Evolutionary conservation across 2,329 filamentous ascomycete species (phyloP).

Genomic region (Phoma sp.): DNA sequence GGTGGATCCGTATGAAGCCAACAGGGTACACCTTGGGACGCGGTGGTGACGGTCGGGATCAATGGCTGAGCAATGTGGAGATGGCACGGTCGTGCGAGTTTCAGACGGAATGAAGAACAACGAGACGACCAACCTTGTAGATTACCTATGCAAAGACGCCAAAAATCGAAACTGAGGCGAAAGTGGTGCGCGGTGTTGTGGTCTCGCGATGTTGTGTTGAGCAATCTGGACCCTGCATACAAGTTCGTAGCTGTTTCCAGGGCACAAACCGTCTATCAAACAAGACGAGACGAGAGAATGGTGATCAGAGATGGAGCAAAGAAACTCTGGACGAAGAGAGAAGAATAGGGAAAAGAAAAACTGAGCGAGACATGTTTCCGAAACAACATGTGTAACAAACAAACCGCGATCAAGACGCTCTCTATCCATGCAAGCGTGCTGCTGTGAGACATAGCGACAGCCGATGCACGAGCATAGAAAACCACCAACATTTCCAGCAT

Average conservation of each 20-base stretch:
- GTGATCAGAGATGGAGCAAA: not conserved
- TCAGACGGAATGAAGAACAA: no score
- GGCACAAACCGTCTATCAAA: not conserved
- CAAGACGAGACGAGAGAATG: not conserved
- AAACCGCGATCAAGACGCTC: conserved; percentile 16
- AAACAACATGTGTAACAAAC: conserved; percentile 35
- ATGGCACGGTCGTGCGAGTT: conserved; percentile 7
- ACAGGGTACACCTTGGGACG: not conserved
- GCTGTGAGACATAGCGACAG: conserved; percentile 29
- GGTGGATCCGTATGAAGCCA: not conserved
- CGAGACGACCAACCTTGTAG: no score
- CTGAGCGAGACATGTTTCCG: conserved; percentile 19
- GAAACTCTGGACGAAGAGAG: not conserved
- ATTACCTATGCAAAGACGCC: no score
- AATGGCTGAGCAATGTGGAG: conserved; percentile 1
- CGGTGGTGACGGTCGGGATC: not conserved
- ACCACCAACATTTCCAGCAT: not conserved
- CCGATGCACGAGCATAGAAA: conserved; percentile 21
- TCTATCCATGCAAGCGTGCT: conserved; percentile 22
- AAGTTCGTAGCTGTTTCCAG: not conserved
- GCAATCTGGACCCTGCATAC: conserved; percentile 8
- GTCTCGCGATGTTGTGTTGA: conserved; percentile 10
- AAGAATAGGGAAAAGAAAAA: conserved; percentile 11
- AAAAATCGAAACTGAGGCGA: not conserved
- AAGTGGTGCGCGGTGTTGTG: not conserved